Percentiles rank a stretch among this genome's conserved stretches.
Evolutionary conservation across 768 basidiomycete species (phyloP).

Genomic region (Lentinula guzmanii): DNA sequence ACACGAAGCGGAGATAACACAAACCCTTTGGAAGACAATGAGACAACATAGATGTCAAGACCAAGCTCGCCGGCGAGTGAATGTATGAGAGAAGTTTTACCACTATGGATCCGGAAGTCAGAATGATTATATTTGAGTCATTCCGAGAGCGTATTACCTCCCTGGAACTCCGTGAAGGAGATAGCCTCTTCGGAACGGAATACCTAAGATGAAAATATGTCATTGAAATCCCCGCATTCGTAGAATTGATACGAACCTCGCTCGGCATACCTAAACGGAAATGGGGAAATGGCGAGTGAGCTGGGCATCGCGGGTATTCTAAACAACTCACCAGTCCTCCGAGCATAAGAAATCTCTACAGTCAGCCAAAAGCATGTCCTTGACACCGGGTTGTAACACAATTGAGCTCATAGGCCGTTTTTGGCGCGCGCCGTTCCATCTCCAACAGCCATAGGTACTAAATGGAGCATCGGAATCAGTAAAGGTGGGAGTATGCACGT

Average conservation of each 20-base stretch:
- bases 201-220: constrained; percentile 39
- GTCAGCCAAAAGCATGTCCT: constrained; percentile 85
- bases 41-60: constrained; percentile 89
- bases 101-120: constrained; percentile 32
- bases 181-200: constrained; percentile 85
- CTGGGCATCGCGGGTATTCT: constrained; percentile 13
- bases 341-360: constrained; percentile 82
- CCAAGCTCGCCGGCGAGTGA: constrained; percentile 80
- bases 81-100: constrained; percentile 84
- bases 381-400: constrained; percentile 82
- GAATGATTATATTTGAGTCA: neutral
- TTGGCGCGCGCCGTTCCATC: constrained; percentile 84
- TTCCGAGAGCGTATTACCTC: constrained; percentile 41
- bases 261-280: constrained; percentile 72
- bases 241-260: constrained; percentile 48
- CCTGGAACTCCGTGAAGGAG: constrained; percentile 81
- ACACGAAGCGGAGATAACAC: constrained; percentile 12
- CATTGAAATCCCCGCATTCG: constrained; percentile 12
- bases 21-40: constrained; percentile 82
- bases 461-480: constrained; percentile 1
- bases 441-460: constrained; percentile 73
- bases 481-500: neutral
- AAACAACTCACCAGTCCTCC: constrained; percentile 68
- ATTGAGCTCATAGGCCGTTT: constrained; percentile 93
- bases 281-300: constrained; percentile 11